Conservation (phyloP, 2,329 filamentous ascomycete genomes). For the Escovopsis weberi region DNA sequence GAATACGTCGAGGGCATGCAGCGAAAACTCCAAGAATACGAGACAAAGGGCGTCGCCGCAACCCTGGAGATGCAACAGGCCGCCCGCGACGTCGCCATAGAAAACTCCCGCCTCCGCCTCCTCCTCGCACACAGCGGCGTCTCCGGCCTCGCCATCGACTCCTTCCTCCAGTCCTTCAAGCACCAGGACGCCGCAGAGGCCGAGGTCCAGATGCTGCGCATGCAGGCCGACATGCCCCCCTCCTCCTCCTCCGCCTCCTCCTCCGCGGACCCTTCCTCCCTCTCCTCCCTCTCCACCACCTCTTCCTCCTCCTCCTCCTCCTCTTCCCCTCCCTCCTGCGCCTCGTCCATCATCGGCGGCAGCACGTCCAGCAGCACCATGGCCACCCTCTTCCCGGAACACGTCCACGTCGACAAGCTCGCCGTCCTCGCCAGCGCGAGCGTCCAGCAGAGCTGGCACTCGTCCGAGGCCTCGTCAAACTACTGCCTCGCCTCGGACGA, state of each 20-base stretch:
- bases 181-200: slow-evolving; percentile 17
- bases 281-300: too few relatives aligned
- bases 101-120: slow-evolving; percentile 31
- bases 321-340: neutral
- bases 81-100: slow-evolving; percentile 32
- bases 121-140: slow-evolving; percentile 28
- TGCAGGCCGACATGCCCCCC: neutral
- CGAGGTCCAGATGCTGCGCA: slow-evolving; percentile 3
- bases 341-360: too few relatives aligned
- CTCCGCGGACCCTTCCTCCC: neutral
- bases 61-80: slow-evolving; percentile 39
- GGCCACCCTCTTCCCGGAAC: slow-evolving; percentile 5
- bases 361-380: slow-evolving; percentile 1
- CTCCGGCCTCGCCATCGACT: slow-evolving; percentile 22
- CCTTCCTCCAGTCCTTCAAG: slow-evolving; percentile 23
- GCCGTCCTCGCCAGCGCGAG: slow-evolving; percentile 25
- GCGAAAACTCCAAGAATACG: slow-evolving; percentile 29
- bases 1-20: slow-evolving; percentile 36
- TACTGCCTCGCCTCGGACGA: slow-evolving; percentile 9
- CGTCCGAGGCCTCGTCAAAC: slow-evolving; percentile 11
- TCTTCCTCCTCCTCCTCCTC: neutral
- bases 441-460: slow-evolving; percentile 13
- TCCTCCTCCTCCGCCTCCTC: slow-evolving; percentile 1
- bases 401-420: slow-evolving; percentile 19
- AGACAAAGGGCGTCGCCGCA: slow-evolving; percentile 32